Evolutionary conservation across 1,139 yeast species (phyloP), one percentile per base, ranked within the genome.

Genomic region (Blastobotrys niveus): DNA sequence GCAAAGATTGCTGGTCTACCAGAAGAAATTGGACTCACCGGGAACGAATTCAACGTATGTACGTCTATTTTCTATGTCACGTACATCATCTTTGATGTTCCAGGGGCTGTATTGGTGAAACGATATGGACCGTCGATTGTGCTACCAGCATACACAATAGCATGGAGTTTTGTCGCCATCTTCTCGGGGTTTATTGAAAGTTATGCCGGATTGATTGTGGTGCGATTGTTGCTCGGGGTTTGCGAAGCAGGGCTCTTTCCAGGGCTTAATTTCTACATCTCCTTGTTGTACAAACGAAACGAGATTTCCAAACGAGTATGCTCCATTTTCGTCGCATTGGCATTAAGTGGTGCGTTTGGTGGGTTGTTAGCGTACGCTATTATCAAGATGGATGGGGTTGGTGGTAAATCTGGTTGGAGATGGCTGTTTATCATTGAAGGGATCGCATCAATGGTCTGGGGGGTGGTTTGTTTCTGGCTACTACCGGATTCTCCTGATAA

Each of bases 351-450:
- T 9, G 45, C 39, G 8, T 42, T 52, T 31, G 54, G 53, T n/a
- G 79, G 82, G 36, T 71, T 80, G 35, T 76, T 79, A 65, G 83
- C 83, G 2, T 57, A 56, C n/a, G 59, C 59, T 25, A 54, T 56
- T 21, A 50, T 46, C 47, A 50, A 54, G 17, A 61, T 82, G 54
- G 70, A 73, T 45, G 81, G 80, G 36, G 65, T 62, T 6, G 65
- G 64, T 37, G 87, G 87, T 2, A 61, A 76, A 34, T 72, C 73
- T 6, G 80, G 87, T 25, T 83, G 93, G 93, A 75, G 80, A 62
- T 83, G 91, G 91, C 76, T 82, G 61, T 83, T 80, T 57, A 74
- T 84, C 42, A 72, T 84, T 46, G 87, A 82, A 61, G 86, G 87
- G 27, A 64, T 79, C 33, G 70, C 51, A 7, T 76, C 82, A 8